Conservation (phyloP, 73 alveolate genomes). For the Uronychia setigera region DNA sequence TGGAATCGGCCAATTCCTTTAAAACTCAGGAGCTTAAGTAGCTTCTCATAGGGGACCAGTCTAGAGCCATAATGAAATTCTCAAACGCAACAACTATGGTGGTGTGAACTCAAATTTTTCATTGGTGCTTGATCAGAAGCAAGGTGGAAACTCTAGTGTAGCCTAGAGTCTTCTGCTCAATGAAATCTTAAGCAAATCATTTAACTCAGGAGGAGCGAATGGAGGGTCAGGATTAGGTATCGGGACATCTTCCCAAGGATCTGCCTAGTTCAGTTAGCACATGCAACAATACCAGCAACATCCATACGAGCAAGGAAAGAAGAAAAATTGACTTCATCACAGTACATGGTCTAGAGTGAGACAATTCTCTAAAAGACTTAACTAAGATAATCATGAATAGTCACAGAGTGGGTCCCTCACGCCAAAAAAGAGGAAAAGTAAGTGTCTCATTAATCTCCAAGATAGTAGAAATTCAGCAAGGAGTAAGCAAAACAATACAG, state of each 20-base stretch:
- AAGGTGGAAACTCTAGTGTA: neutral
- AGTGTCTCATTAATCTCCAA: neutral
- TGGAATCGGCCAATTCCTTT: neutral
- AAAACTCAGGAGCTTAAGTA: neutral
- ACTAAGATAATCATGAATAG: neutral
- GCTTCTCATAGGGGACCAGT: neutral
- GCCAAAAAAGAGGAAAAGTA: neutral
- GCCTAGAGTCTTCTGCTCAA: neutral
- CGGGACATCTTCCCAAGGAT: too few species aligned
- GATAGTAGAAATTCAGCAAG: neutral
- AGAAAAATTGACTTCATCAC: neutral
- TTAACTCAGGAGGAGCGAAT: too few species aligned
- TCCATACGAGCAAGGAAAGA: neutral
- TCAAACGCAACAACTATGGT: neutral
- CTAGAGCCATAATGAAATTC: neutral
- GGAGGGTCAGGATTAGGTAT: too few species aligned
- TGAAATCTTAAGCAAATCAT: neutral
- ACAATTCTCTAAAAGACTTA: neutral
- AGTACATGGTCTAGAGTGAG: neutral
- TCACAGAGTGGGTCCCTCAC: slow-evolving; percentile 3
- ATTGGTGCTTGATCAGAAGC: neutral
- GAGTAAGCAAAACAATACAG: neutral
- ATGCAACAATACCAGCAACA: neutral
- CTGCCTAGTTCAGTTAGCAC: too few species aligned
- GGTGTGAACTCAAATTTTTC: neutral